These are phyloP conservation scores for Eimeria sp. DNA, from an alignment of 169 alveolate genomes.

Conservation along the genomic window DNA sequence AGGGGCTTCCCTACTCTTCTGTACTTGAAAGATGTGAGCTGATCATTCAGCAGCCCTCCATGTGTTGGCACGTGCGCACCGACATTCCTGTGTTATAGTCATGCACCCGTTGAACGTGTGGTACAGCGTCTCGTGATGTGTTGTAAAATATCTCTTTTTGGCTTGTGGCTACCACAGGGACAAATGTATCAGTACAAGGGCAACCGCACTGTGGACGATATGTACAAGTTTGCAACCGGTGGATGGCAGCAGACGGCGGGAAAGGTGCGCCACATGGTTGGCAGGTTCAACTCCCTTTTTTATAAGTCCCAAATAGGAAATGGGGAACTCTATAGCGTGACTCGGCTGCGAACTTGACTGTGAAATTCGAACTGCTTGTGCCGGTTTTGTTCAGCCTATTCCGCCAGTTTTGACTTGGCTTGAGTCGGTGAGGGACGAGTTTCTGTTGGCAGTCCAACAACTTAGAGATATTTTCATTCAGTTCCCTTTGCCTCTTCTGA, in stretches of 20 bases:
- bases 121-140: background rate
- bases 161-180: slow-evolving; percentile 78
- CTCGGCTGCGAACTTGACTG: background rate
- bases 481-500: slow-evolving; percentile 67
- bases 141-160: background rate
- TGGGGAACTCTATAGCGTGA: background rate
- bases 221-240: slow-evolving; percentile 80
- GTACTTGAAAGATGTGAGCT: slow-evolving; percentile 92
- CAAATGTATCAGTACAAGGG: slow-evolving; percentile 92
- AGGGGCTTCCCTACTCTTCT: slow-evolving; percentile 98
- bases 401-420: slow-evolving; percentile 72
- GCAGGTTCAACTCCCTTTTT: too few relatives aligned
- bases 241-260: slow-evolving; percentile 70
- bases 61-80: too few relatives aligned
- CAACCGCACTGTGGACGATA: slow-evolving; percentile 81
- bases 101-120: background rate
- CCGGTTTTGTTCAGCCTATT: slow-evolving; percentile 63
- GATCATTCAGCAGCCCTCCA: background rate
- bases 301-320: background rate
- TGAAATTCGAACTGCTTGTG: background rate
- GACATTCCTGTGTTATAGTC: background rate
- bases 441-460: slow-evolving; percentile 73
- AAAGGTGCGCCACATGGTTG: slow-evolving; percentile 11
- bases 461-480: slow-evolving; percentile 76
- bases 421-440: slow-evolving; percentile 74